Percentiles rank a stretch among this genome's conserved stretches.
Evolutionary conservation across 768 basidiomycete genomes (phyloP).

Genomic region (Tulasnella sp.): DNA sequence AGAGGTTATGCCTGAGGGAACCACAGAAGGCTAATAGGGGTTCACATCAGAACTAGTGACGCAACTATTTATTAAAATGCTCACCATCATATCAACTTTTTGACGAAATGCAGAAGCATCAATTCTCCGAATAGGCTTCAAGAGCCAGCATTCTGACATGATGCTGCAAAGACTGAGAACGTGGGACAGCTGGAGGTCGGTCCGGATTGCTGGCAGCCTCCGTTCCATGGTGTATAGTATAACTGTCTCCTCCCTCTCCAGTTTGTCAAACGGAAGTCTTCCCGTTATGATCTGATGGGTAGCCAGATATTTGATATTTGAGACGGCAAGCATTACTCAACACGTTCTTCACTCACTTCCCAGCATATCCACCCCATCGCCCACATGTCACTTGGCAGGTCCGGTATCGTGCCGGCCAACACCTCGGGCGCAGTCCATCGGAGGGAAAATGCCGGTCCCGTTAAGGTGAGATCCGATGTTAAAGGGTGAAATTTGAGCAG

Average conservation of each 20-base stretch:
- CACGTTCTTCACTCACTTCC: neutral
- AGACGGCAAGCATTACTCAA: neutral
- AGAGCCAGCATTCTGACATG: neutral
- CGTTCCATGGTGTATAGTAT: neutral
- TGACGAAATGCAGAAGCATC: neutral
- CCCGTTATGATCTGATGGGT: neutral
- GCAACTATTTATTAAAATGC: neutral
- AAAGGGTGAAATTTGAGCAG: neutral
- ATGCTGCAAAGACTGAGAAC: neutral
- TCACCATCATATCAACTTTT: neutral
- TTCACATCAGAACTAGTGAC: neutral
- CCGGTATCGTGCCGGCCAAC: neutral
- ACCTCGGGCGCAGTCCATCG: neutral
- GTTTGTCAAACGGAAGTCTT: neutral
- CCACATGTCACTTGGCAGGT: neutral
- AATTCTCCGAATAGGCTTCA: neutral
- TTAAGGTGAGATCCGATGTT: neutral
- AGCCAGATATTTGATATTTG: neutral
- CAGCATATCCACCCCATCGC: constrained; percentile 7
- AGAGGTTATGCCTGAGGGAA: neutral
- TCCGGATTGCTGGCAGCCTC: neutral
- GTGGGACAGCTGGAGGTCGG: neutral
- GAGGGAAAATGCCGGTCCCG: neutral
- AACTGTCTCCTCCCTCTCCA: neutral
- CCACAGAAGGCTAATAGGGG: neutral